These are phyloP conservation scores for Xylaria grammica DNA, from an alignment of 495 filamentous ascomycete genomes.

Conservation along the genomic window DNA sequence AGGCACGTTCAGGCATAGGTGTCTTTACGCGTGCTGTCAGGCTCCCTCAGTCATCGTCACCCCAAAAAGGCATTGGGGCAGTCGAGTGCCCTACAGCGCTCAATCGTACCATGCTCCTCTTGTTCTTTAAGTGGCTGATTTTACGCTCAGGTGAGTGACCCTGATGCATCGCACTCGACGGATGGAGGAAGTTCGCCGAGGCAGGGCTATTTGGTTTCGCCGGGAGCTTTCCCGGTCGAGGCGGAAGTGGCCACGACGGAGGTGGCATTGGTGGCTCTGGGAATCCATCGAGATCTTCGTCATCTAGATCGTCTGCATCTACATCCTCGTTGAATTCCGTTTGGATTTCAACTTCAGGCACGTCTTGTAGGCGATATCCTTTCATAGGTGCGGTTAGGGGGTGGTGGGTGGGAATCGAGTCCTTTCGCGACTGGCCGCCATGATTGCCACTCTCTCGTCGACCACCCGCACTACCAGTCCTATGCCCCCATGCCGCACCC, in stretches of 20 bases:
- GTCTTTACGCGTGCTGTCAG: neutral
- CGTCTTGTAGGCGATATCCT: conserved; percentile 11
- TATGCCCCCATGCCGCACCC: neutral
- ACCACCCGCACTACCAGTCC: neutral
- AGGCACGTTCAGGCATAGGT: neutral
- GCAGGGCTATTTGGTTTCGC: conserved; percentile 43
- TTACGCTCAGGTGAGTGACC: neutral
- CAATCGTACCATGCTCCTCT: conserved; percentile 51
- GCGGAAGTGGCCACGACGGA: conserved; percentile 20
- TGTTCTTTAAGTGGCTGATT: conserved; percentile 38
- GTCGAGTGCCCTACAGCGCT: conserved; percentile 50
- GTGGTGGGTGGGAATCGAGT: conserved; percentile 31
- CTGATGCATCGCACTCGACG: conserved; percentile 17
- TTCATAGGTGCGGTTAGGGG: conserved; percentile 17
- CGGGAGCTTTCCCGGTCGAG: conserved; percentile 21
- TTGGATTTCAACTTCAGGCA: conserved; percentile 20
- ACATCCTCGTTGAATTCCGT: conserved; percentile 14
- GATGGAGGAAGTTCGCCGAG: conserved; percentile 35
- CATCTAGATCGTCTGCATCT: conserved; percentile 16
- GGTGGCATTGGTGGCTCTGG: conserved; percentile 21
- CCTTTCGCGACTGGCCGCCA: conserved; percentile 7
- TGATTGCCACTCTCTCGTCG: conserved; percentile 17
- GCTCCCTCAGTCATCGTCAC: conserved; percentile 43
- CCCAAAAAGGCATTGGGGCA: conserved; percentile 49
- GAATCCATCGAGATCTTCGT: conserved; percentile 26